Evolutionary conservation across 495 filamentous ascomycete species (phyloP).

Genomic region (Poronia punctata): DNA sequence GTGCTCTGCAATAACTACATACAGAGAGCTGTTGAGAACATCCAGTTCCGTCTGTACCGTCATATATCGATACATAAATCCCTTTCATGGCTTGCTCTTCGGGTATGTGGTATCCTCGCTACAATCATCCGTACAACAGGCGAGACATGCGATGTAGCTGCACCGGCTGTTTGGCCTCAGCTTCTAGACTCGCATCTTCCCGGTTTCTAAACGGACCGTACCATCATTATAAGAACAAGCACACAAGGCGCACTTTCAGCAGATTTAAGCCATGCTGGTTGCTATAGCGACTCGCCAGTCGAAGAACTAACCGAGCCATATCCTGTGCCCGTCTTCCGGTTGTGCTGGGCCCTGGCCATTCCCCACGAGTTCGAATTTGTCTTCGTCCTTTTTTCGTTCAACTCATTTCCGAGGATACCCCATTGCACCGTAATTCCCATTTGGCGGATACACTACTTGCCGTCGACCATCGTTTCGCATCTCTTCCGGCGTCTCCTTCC

Average conservation of each 20-base stretch:
- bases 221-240: no score
- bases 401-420: slow-evolving; percentile 18
- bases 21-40: slow-evolving; percentile 7
- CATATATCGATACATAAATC: slow-evolving; percentile 8
- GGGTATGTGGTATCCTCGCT: slow-evolving; percentile 11
- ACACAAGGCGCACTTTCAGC: no score
- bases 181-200: no score
- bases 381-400: slow-evolving; percentile 2
- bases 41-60: neutral
- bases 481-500: slow-evolving; percentile 36
- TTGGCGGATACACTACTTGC: slow-evolving; percentile 35
- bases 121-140: slow-evolving; percentile 5
- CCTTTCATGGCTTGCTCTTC: slow-evolving; percentile 4
- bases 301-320: no score
- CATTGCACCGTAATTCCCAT: slow-evolving; percentile 24
- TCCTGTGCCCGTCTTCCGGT: no score
- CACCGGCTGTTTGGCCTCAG: no score
- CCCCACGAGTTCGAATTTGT: no score
- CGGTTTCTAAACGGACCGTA: no score
- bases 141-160: slow-evolving; percentile 8
- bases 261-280: no score
- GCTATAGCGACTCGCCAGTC: no score
- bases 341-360: no score
- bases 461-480: slow-evolving; percentile 30
- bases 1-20: slow-evolving; percentile 9